Conservation (phyloP, 306 rosid species). For the Citrullus amarus region DNA sequence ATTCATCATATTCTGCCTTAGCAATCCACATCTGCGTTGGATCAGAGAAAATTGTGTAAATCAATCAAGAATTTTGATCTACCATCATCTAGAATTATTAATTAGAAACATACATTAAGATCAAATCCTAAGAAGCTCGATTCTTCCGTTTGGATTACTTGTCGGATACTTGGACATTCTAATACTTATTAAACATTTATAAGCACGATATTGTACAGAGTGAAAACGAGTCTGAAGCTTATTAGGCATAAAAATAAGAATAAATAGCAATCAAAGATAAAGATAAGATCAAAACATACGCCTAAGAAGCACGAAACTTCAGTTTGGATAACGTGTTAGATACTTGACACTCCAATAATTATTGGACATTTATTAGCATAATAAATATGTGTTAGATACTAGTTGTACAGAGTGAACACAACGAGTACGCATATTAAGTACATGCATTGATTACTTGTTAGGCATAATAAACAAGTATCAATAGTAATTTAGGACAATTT, state of each 20-base stretch:
- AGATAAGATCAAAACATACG: too few species aligned
- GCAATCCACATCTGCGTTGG: slow-evolving; percentile 91
- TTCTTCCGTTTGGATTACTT: background rate
- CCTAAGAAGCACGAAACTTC: background rate
- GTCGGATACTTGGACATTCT: background rate
- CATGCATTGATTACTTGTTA: background rate
- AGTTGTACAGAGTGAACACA: background rate
- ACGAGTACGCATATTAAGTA: background rate
- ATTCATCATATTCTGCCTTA: slow-evolving; percentile 89
- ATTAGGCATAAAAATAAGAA: background rate
- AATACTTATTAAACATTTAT: background rate
- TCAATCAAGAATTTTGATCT: background rate
- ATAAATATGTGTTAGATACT: background rate
- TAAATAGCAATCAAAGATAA: too few species aligned
- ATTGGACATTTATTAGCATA: background rate
- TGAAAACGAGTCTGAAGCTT: background rate
- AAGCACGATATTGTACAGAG: background rate
- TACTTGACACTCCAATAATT: too few species aligned
- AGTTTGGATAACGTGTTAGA: background rate
- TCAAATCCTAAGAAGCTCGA: background rate
- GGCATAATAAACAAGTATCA: background rate
- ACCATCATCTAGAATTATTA: background rate
- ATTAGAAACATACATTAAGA: background rate
- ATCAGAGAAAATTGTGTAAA: background rate
- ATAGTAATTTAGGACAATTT: background rate